phyloP scores from a whole-genome alignment of 1,284 basidiomycete genomes.

The Apiotrichum gamsii region DNA sequence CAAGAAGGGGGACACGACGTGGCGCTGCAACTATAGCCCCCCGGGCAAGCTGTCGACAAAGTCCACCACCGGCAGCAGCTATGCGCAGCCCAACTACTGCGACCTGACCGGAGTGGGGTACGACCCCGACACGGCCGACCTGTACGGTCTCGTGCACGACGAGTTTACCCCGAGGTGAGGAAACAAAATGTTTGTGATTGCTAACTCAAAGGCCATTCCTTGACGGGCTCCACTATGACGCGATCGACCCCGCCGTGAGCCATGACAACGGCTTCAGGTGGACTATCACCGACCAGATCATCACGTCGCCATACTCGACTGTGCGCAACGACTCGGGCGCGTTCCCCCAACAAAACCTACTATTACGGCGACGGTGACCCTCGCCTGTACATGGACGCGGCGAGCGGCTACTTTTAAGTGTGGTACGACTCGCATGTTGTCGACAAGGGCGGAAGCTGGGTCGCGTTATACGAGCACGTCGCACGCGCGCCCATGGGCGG shows the following conservation, averaged over 20 bases:
- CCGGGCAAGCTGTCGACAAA: background rate
- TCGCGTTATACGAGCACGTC: slow-evolving; percentile 7
- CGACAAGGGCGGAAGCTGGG: slow-evolving; percentile 8
- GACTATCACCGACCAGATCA: slow-evolving; percentile 7
- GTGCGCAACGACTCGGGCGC: slow-evolving; percentile 2
- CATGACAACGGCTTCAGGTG: slow-evolving; percentile 11
- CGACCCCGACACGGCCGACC: slow-evolving; percentile 15
- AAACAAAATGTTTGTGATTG: too few species aligned
- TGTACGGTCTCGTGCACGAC: slow-evolving; percentile 15
- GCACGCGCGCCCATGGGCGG: slow-evolving; percentile 7
- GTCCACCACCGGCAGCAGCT: background rate
- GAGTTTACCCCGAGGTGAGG: slow-evolving; percentile 16
- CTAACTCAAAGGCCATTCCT: slow-evolving; percentile 4
- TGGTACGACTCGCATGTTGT: slow-evolving; percentile 8
- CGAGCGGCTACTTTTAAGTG: slow-evolving; percentile 13
- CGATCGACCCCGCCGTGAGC: slow-evolving; percentile 11
- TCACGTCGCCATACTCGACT: slow-evolving; percentile 8
- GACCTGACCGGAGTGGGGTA: slow-evolving; percentile 12
- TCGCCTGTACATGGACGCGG: slow-evolving; percentile 5
- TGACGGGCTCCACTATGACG: slow-evolving; percentile 15
- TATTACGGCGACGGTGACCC: slow-evolving; percentile 14
- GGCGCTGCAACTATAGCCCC: slow-evolving; percentile 11
- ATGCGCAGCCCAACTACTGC: slow-evolving; percentile 14
- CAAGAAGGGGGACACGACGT: slow-evolving; percentile 13
- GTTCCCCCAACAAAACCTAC: slow-evolving; percentile 10